These are phyloP conservation scores for Fusarium lyarnte DNA, from an alignment of 2,329 filamentous ascomycete genomes.

Conservation along the genomic window DNA sequence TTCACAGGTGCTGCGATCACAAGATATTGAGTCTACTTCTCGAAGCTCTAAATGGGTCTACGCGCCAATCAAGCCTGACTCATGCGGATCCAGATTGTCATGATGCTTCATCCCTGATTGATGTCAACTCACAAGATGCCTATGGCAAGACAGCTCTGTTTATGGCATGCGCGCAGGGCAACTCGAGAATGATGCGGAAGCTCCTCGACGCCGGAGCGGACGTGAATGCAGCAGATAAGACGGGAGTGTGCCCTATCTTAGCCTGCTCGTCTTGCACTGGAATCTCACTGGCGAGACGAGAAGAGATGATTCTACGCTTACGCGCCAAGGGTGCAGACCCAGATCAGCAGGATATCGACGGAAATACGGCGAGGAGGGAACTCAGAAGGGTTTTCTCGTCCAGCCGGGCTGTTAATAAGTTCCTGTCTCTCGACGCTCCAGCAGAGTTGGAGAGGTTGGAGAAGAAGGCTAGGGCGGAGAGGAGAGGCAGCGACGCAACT, in stretches of 20 bases:
- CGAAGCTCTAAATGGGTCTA: rapidly evolving
- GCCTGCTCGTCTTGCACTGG: background rate
- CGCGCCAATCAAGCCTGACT: background rate
- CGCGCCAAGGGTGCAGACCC: background rate
- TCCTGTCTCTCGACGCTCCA: background rate
- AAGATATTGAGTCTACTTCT: background rate
- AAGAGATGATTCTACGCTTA: background rate
- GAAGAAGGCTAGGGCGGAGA: background rate
- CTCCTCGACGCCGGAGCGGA: background rate
- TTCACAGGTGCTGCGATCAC: background rate
- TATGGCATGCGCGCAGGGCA: background rate
- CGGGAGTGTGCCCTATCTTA: background rate
- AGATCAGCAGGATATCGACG: background rate
- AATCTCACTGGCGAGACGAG: background rate
- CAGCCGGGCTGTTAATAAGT: background rate
- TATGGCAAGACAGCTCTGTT: background rate
- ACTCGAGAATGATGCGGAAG: too few species aligned
- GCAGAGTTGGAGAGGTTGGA: background rate
- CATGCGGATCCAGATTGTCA: background rate
- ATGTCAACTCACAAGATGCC: background rate
- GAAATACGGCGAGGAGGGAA: background rate
- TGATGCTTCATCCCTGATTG: background rate
- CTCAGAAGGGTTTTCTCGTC: background rate
- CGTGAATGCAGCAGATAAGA: rapidly evolving
- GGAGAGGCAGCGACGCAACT: background rate